phyloP scores from a whole-genome alignment of 106 monocot genomes.

The Dioscorea dumetorum region DNA sequence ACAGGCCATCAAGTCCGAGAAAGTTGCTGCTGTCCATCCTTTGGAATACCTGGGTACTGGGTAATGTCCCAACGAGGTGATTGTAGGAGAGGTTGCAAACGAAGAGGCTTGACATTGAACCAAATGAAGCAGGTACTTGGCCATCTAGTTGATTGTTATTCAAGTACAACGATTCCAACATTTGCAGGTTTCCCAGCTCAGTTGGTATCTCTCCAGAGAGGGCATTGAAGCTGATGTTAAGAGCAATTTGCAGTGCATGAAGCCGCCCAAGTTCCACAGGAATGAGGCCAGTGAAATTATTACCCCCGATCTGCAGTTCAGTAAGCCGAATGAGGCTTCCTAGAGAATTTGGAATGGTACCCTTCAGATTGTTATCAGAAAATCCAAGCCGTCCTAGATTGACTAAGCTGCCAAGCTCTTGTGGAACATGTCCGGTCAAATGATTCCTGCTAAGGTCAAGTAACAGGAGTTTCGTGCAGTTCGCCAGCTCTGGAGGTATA shows the following conservation, averaged over 20 bases:
- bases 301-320: constrained; percentile 73
- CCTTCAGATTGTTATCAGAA: constrained; percentile 61
- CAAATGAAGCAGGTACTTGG: constrained; percentile 49
- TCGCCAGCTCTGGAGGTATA: constrained; percentile 41
- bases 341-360: constrained; percentile 52
- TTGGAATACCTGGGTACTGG: constrained; percentile 33
- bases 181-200: constrained; percentile 51
- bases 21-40: constrained; percentile 69
- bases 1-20: constrained; percentile 54
- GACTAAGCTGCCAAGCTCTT: constrained; percentile 51
- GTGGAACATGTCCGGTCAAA: constrained; percentile 45
- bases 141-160: constrained; percentile 67
- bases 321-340: constrained; percentile 49
- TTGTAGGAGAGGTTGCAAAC: constrained; percentile 73
- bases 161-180: constrained; percentile 53
- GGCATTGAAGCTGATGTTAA: constrained; percentile 68
- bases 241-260: constrained; percentile 51
- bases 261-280: constrained; percentile 60
- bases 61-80: constrained; percentile 53
- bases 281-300: constrained; percentile 46
- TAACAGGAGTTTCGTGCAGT: constrained; percentile 67
- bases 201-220: constrained; percentile 63
- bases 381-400: constrained; percentile 51
- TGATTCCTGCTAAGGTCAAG: constrained; percentile 70
- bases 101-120: constrained; percentile 43